These are phyloP conservation scores for Paradendryphiella salina DNA, from an alignment of 2,329 filamentous ascomycete species.

Conservation along the genomic window DNA sequence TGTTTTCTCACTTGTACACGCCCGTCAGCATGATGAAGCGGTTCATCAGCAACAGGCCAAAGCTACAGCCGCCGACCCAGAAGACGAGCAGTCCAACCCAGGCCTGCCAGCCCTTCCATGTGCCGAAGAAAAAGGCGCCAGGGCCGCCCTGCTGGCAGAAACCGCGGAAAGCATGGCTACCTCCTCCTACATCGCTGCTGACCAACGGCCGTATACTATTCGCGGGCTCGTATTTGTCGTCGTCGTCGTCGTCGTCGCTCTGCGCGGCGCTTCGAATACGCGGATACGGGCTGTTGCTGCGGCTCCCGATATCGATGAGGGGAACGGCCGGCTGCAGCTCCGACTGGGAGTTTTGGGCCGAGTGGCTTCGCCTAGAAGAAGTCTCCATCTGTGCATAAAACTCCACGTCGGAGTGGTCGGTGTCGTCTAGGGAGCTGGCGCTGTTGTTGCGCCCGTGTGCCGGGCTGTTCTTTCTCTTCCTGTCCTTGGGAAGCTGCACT, in stretches of 20 bases:
- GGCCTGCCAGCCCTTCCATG: conserved; percentile 53
- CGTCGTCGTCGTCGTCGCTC: conserved; percentile 55
- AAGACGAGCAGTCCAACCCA: conserved; percentile 54
- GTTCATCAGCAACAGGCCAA: conserved; percentile 56
- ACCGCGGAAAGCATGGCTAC: conserved; percentile 18
- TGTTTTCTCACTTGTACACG: conserved; percentile 46
- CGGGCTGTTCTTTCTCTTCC: conserved; percentile 22
- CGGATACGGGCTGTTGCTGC: conserved; percentile 52
- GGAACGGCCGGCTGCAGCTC: conserved; percentile 49
- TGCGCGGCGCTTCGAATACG: conserved; percentile 48
- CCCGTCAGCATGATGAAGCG: conserved; percentile 57
- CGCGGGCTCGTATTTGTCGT: conserved; percentile 48
- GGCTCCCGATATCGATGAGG: conserved; percentile 50
- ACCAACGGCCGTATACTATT: conserved; percentile 48
- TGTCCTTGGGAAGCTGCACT: conserved; percentile 20
- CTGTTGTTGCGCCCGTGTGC: conserved; percentile 40
- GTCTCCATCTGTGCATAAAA: conserved; percentile 38
- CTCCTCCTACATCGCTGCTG: conserved; percentile 36
- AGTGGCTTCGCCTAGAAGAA: conserved; percentile 28
- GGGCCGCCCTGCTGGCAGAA: conserved; percentile 50
- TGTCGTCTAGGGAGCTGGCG: conserved; percentile 45
- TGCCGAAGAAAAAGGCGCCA: conserved; percentile 55
- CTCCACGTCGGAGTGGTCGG: conserved; percentile 43
- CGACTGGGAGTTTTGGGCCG: conserved; percentile 39
- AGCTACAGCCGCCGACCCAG: conserved; percentile 54